Evolutionary conservation across 345 rosid species (phyloP), one percentile per base, ranked within the genome.

Genomic region (Heritiera fomes): DNA sequence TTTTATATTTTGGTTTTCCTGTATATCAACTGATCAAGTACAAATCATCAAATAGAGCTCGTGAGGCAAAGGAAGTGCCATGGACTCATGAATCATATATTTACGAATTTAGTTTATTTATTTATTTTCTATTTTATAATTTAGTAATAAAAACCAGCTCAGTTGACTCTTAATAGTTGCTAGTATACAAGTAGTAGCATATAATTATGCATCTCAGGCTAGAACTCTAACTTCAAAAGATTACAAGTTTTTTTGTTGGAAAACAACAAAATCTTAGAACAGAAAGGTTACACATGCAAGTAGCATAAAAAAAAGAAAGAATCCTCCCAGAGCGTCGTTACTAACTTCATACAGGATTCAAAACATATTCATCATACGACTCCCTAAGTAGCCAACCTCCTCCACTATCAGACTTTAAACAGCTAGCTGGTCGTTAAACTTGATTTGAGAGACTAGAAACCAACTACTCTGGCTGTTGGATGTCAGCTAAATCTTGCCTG

Each of bases 401-500:
- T 23, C 6, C 6, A 3, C 43, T 59, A 7, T 59, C 12, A 59
- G 7, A 7, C 12, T 8, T 59, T 2, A 23, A 64, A 4, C 0
- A 34, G n/a, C 13, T 52, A 52, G 18, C 1, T 52, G 6, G 18
- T 14, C 18, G 4, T 52, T 15, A 4, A 11, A 15, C 18, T 52
- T 52, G 6, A 4, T 52, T 52, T 52, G 17, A 52, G 56, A 52
- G 18, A 13, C 14, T 15, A 52, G 4, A 15, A 15, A 52, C 6
- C 4, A 14, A 13, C 77, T 83, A 87, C 7, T 83, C n/a, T 1
- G 92, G 89, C 0, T 84, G 46, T 10, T 87, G 85, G 7, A 86
- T 71, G 55, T 87, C 83, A 2, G 88, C 89, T 11, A 90, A 82
- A 80, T 89, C 92, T 88, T 89, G 84, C 73, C 90, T 84, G 17